Base-by-base conservation (phyloP, 1,284 basidiomycete genomes). In the Ceratobasidium sp. region DNA sequence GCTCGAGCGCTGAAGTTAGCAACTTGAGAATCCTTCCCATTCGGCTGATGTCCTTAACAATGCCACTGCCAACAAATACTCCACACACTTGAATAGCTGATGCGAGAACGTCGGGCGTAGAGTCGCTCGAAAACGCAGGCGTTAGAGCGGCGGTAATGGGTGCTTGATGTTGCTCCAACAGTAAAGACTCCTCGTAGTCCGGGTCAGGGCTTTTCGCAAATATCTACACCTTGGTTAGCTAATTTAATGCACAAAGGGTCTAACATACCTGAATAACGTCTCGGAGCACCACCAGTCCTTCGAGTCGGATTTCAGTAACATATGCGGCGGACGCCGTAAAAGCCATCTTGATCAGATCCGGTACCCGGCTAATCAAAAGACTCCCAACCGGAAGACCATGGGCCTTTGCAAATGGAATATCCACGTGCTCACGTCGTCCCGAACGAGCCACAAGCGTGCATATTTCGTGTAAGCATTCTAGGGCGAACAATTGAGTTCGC, bases 131-230 rank as follows among this genome's bases (percentile, higher is more conserved):
- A 80, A 99, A 99, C 0, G 97, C 97, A 0, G 98, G 97, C 0
- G 97, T 99, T n/a, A 99, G 87, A 0, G 98, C 98, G 1, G 98
- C 96, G 0, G 97, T 97, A 75, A 99, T 98, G 0, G 98, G 97
- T 0, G 98, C 98, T 84, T 99, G 97, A 82, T 98, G 94, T 82
- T 99, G 98, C 81, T 99, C 97, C n/a, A 99, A 87, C 1, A 99
- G 85, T 2, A 97, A 85, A 0, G 95, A 90, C 76, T 95, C 94
- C 56, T 95, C 92, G 80, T 96, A 99, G 76, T 97, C 96, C 0
- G 96, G 94, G 83, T 99, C 98, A 0, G 94, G 94, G 2, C 95
- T 90, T 29, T 87, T 84, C 2, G 94, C 89, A 82, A 99, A 99
- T 69, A 91, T 89, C 93, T 97, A 75, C 53, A 59, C 50, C 33